Conservation (phyloP, 2,329 filamentous ascomycete genomes). For the Apiospora phragmitis region DNA sequence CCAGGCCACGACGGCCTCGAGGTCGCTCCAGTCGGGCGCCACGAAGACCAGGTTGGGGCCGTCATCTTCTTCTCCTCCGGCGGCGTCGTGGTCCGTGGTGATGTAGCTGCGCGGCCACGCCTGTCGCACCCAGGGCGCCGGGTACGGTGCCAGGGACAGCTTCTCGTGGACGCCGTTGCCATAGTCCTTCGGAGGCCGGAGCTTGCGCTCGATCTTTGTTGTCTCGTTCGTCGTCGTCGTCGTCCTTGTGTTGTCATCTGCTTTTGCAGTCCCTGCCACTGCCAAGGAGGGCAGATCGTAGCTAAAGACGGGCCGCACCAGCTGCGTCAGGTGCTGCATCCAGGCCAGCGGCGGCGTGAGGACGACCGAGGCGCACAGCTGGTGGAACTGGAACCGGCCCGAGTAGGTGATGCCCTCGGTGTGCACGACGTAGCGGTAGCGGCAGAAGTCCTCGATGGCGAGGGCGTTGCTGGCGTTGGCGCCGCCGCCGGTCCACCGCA, state of each 20-base stretch:
- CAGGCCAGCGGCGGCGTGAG: conserved; percentile 48
- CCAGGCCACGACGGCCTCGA: conserved; percentile 47
- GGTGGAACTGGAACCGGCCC: conserved; percentile 52
- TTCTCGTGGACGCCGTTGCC: conserved; percentile 10
- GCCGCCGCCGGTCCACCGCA: conserved; percentile 35
- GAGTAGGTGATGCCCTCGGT: conserved; percentile 56
- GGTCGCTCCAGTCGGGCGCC: conserved; percentile 39
- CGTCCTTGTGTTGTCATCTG: background rate
- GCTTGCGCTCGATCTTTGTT: conserved; percentile 10
- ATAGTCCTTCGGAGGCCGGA: background rate
- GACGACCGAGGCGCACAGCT: conserved; percentile 49
- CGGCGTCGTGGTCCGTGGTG: conserved; percentile 6
- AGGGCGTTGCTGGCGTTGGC: conserved; percentile 44
- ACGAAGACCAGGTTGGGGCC: conserved; percentile 40
- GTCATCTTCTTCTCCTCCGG: conserved; percentile 15
- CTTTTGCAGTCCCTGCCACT: background rate
- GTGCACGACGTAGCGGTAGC: conserved; percentile 51
- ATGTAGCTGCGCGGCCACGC: conserved; percentile 42
- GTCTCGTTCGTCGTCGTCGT: background rate
- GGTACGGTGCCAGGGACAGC: conserved; percentile 22
- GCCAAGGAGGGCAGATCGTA: conserved; percentile 24
- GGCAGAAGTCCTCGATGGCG: conserved; percentile 51
- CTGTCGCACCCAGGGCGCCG: conserved; percentile 27
- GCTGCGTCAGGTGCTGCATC: conserved; percentile 50
- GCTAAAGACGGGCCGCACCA: conserved; percentile 46